phyloP scores from a whole-genome alignment of 768 basidiomycete genomes.

The Hygrophoropsis aurantiaca region DNA sequence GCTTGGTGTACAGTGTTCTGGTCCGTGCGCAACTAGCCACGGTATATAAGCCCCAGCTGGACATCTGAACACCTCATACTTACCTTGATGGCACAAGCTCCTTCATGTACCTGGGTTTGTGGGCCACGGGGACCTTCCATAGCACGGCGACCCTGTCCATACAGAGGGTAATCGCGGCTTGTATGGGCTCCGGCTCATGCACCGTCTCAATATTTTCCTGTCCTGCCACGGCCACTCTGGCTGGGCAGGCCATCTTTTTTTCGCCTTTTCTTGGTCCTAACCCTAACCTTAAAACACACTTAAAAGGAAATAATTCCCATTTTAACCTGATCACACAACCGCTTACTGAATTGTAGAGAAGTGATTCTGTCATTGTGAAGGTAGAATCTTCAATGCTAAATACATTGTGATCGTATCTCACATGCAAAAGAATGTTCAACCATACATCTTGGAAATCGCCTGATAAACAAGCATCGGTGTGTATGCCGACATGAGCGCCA shows the following conservation, averaged over 20 bases:
- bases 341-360: too few species aligned
- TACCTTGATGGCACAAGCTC: slow-evolving; percentile 64
- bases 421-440: too few species aligned
- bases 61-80: slow-evolving; percentile 41
- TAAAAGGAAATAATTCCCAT: neutral
- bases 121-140: slow-evolving; percentile 53
- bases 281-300: slow-evolving; percentile 24
- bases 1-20: neutral
- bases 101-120: slow-evolving; percentile 55
- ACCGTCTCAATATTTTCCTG: slow-evolving; percentile 81
- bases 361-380: too few species aligned
- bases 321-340: too few species aligned
- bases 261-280: slow-evolving; percentile 9
- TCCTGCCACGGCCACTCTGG: slow-evolving; percentile 60
- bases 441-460: too few species aligned
- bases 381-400: too few species aligned
- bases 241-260: slow-evolving; percentile 44
- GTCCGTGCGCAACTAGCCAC: neutral
- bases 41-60: too few species aligned
- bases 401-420: too few species aligned
- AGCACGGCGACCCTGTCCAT: slow-evolving; percentile 59
- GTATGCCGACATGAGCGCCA: too few species aligned
- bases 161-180: slow-evolving; percentile 44
- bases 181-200: slow-evolving; percentile 70
- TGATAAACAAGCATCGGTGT: too few species aligned